Evolutionary conservation across 1,284 basidiomycete species (phyloP).

Genomic region (Flammula alnicola): DNA sequence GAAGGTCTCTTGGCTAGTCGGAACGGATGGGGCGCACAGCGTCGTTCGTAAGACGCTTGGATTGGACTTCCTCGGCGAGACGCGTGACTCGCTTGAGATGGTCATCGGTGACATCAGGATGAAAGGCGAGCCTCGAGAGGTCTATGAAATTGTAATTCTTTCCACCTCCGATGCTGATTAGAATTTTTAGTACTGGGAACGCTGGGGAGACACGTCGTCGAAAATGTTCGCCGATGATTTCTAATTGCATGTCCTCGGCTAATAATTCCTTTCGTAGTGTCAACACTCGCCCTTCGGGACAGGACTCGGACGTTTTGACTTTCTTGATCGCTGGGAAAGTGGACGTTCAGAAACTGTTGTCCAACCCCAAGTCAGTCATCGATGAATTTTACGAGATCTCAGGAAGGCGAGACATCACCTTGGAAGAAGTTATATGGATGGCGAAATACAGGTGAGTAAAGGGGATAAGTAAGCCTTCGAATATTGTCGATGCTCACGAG

Average conservation of each 20-base stretch:
- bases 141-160: background rate
- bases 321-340: slow-evolving; percentile 17
- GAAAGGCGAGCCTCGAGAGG: slow-evolving; percentile 16
- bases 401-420: slow-evolving; percentile 16
- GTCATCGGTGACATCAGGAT: slow-evolving; percentile 20
- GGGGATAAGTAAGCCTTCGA: background rate
- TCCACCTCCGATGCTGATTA: background rate
- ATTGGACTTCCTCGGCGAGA: slow-evolving; percentile 29
- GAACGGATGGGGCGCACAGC: slow-evolving; percentile 44
- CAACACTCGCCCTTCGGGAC: slow-evolving; percentile 14
- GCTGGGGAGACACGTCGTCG: slow-evolving; percentile 18
- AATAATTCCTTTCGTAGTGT: slow-evolving; percentile 3
- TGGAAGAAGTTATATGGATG: slow-evolving; percentile 17
- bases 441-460: slow-evolving; percentile 16
- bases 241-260: background rate
- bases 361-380: slow-evolving; percentile 12
- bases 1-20: slow-evolving; percentile 40
- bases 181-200: slow-evolving; percentile 17
- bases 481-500: background rate
- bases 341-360: slow-evolving; percentile 9
- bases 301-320: slow-evolving; percentile 13
- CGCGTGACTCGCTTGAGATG: slow-evolving; percentile 16
- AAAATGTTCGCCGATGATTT: slow-evolving; percentile 12
- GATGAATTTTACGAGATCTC: slow-evolving; percentile 20
- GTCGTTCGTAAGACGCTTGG: slow-evolving; percentile 47